Base-by-base conservation (phyloP, 73 alveolate species). In the Urostyla sp. region DNA sequence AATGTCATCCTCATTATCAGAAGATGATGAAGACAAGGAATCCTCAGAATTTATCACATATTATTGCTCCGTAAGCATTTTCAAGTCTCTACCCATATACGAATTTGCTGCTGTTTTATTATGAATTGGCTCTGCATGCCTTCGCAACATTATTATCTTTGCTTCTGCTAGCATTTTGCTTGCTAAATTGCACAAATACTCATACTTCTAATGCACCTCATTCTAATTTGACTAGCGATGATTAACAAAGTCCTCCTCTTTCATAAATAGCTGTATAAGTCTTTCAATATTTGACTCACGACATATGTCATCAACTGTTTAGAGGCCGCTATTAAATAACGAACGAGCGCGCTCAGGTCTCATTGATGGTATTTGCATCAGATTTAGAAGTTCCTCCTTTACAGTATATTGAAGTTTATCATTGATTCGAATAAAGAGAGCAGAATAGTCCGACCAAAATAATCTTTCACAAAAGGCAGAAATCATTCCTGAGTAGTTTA, bases 401-500 rank as follows among this genome's bases (percentile, higher is more conserved):
- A 76, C 93, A 16, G 80, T 67, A 88, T 81, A 75, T 27, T 60
- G 75, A 31, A 85, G 72, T 37, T 80, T 58, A 69, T 85, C 93
- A 40, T 85, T 85, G 49, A 85, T 85, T 38, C 89, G 45, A 36
- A 56, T 30, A 52, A 85, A 69, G 18, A 85, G 86, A 20, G 66
- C 89, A 1, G 93, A 49, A 21, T 53, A 72, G 66, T 85, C 93
- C 1, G 78, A 30, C 93, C 93, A 85, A 28, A 74, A 52, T 23
- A 85, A 80, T 20, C 93, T 54, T 67, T 85, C 93, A 58, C 93
- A 85, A 45, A 85, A 85, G 31, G 89, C 86, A 18, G 89, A 31
- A 1, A 85, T 38, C 85, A 85, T 63, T 5, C 93, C 93, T 38
- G 81, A 44, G 61, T 72, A 84, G 54, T 85, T 85, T 1, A 53